Base-by-base conservation (phyloP, 1,284 basidiomycete species). In the Retiboletus flavoniger region DNA sequence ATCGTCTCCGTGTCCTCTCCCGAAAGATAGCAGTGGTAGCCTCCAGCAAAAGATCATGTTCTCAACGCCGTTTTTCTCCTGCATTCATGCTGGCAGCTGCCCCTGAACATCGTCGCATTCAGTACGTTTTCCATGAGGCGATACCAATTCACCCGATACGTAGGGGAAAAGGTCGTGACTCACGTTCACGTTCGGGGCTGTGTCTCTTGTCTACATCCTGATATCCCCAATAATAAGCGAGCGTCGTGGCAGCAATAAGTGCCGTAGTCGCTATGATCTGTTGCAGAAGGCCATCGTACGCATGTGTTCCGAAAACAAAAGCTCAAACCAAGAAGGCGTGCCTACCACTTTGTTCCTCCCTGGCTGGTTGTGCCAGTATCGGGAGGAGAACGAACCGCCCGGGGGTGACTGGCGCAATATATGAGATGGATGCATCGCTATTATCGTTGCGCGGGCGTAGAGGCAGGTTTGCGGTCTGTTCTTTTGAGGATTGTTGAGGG, bases 151-250 rank as follows among this genome's bases (percentile, higher is more conserved):
- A 43, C 19, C 14, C 7, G 24, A 17, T 5, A 2, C 17, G 26
- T 3, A 6, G 2, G 19, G 28, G n/a, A 16, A 5, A 13, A 42
- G 21, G 14, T 21, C 9, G 6, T 59, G 44, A 24, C 24, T 51
- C 57, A 64, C 65, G 53, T 55, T 57, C 57, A 55, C 66, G 56
- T 24, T 66, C 55, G n/a, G 47, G 38, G 49, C 43, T 54, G 24
- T 70, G 67, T 51, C 71, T 70, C 50, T 59, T 69, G 11, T 70
- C 68, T 38, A 70, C 58, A 26, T 65, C 71, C 19, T 66, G 69
- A 58, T 70, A 70, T 13, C 69, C 68, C 68, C 71, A 73, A 34
- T 72, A 73, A 53, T 70, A 72, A 38, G 68, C 70, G 35, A 71
- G 62, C 21, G 62, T 69, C 34, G 68, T 63, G 29, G 66, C 58